phyloP scores from a whole-genome alignment of 768 basidiomycete genomes.

The Panellus pusillus region DNA sequence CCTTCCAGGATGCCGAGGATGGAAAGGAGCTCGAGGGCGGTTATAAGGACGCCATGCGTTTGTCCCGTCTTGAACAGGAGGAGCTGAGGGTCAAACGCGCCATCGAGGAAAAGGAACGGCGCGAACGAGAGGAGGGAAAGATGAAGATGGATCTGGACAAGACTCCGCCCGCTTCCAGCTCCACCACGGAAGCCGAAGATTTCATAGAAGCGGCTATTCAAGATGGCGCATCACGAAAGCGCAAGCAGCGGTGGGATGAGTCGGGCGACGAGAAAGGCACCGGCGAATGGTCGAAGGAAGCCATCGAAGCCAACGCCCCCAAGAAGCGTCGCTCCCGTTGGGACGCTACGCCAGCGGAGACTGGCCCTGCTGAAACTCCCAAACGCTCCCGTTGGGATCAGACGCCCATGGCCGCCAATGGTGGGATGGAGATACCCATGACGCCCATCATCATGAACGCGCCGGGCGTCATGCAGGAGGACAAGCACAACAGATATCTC shows the following conservation, averaged over 20 bases:
- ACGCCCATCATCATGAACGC: conserved; percentile 86
- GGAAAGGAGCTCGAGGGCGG: conserved; percentile 77
- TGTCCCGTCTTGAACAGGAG: conserved; percentile 90
- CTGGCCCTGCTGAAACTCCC: conserved; percentile 59
- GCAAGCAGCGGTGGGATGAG: conserved; percentile 84
- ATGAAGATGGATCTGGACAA: conserved; percentile 88
- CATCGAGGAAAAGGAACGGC: conserved; percentile 87
- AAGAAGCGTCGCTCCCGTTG: conserved; percentile 95
- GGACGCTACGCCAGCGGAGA: conserved; percentile 90
- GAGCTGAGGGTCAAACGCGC: conserved; percentile 79
- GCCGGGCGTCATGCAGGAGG: conserved; percentile 84
- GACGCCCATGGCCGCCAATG: conserved; percentile 63
- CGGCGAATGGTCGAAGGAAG: conserved; percentile 77
- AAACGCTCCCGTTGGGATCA: conserved; percentile 98
- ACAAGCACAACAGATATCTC: conserved; percentile 95
- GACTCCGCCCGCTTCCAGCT: conserved; percentile 87
- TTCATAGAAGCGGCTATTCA: conserved; percentile 30
- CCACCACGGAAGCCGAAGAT: conserved; percentile 60
- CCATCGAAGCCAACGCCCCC: conserved; percentile 69
- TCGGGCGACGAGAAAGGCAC: conserved; percentile 64
- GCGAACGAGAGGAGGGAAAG: conserved; percentile 68
- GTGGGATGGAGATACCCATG: conserved; percentile 59
- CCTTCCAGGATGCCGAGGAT: conserved; percentile 67
- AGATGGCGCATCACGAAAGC: conserved; percentile 52
- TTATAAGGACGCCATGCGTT: conserved; percentile 95